Base-by-base conservation (phyloP, 345 rosid genomes). In the Geranium brycei region DNA sequence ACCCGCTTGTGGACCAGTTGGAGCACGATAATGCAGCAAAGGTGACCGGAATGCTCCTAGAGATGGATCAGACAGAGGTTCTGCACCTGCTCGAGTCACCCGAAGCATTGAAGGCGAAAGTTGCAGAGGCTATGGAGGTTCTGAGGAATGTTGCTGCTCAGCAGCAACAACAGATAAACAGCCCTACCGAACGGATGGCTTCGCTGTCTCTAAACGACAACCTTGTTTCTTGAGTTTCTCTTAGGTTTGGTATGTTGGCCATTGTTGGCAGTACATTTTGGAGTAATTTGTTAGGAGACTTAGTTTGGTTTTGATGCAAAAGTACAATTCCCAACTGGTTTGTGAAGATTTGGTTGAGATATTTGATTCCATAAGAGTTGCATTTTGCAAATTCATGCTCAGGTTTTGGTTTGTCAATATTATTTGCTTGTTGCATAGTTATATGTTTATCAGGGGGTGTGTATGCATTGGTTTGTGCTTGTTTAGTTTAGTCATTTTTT, bases 41-140 rank as follows among this genome's bases (percentile, higher is more conserved):
- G 72, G 91, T 88, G 58, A 88, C 96, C 0, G 90, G 96, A 40
- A 86, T 88, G 96, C 91, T 84, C 68, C 72, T 84, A 28, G 92
- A 88, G 79, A 86, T 84, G 96, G 92, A 86, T 51, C 88, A 84
- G 76, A 80, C 96, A 0, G 88, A 83, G 71, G 87, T 84, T 31
- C 59, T 88, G 69, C 96, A 81, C 78, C 73, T 88, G 80, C 82
- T 88, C 0, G 90, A 86, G 79, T 86, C 92, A 51, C 92, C 96
- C 0, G 92, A 81, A 62, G 85, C 90, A 57, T 72, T 86, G 65
- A 86, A 88, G 72, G 72, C 87, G 0, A 88, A 88, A 82, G 92
- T 88, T 38, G 79, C 81, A 1, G 90, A 88, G 67, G 88, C 92
- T 1, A 72, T 86, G 76, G 92, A 84, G 59, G 90, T 88, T 53